phyloP scores from a whole-genome alignment of 2,329 filamentous ascomycete species.

The Geosmithia putterillii region DNA sequence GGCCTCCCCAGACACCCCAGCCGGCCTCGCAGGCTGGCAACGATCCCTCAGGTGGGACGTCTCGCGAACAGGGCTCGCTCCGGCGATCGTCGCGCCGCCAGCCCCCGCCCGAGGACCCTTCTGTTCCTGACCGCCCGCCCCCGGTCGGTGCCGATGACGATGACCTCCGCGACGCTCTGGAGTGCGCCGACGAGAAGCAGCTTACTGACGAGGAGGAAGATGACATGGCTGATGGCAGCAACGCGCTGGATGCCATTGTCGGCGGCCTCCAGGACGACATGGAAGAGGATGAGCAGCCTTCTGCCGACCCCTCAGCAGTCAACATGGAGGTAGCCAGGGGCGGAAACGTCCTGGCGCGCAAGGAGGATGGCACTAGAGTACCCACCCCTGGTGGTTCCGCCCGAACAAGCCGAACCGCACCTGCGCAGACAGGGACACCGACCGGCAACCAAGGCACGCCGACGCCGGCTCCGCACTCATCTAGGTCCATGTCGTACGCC shows the following conservation, averaged over 20 bases:
- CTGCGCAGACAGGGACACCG: constrained; percentile 23
- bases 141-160: constrained; percentile 48
- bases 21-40: constrained; percentile 27
- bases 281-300: constrained; percentile 36
- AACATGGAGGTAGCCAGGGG: constrained; percentile 81
- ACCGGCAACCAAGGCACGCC: constrained; percentile 28
- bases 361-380: constrained; percentile 82
- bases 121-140: constrained; percentile 32
- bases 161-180: constrained; percentile 57
- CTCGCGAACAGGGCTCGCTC: constrained; percentile 44
- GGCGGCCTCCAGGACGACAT: constrained; percentile 81
- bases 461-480: constrained; percentile 40
- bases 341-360: constrained; percentile 80
- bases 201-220: constrained; percentile 63
- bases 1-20: constrained; percentile 6
- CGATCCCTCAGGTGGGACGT: constrained; percentile 32
- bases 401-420: constrained; percentile 25
- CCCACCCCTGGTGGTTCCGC: constrained; percentile 50
- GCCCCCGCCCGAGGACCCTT: constrained; percentile 36
- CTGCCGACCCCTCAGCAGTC: constrained; percentile 65
- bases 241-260: constrained; percentile 74
- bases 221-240: constrained; percentile 46
- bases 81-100: constrained; percentile 54
- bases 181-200: constrained; percentile 87
- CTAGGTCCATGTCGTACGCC: constrained; percentile 68